phyloP scores from a whole-genome alignment of 805 yeast species.

The Kluyveromyces siamensis region DNA sequence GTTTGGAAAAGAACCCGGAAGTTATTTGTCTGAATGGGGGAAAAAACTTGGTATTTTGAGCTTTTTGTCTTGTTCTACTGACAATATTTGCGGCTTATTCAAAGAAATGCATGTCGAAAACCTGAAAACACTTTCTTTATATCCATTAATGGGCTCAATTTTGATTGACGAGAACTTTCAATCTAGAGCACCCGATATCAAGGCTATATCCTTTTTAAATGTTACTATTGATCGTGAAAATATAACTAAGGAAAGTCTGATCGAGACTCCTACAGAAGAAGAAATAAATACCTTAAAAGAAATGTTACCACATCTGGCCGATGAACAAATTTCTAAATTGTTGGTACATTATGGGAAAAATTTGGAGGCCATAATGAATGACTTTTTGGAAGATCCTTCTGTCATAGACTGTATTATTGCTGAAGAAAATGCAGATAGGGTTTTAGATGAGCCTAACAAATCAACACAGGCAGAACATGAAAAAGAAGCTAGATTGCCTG shows the following conservation, averaged over 20 bases:
- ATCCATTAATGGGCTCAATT: conserved; percentile 50
- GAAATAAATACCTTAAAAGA: conserved; percentile 39
- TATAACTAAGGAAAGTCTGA: no score
- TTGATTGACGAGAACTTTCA: conserved; percentile 40
- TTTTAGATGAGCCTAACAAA: background rate
- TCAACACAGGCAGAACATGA: background rate
- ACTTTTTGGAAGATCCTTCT: conserved; percentile 55
- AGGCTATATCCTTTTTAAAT: conserved; percentile 41
- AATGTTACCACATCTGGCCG: conserved; percentile 57
- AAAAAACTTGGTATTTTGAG: conserved; percentile 46
- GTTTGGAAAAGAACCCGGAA: conserved; percentile 48
- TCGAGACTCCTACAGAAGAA: conserved; percentile 15
- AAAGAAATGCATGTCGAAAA: conserved; percentile 38
- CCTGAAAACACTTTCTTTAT: conserved; percentile 33
- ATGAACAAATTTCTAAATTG: conserved; percentile 39
- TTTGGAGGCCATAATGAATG: conserved; percentile 49
- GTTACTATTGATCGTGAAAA: background rate
- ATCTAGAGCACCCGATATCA: conserved; percentile 42
- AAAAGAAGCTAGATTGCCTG: background rate
- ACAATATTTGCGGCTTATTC: conserved; percentile 34
- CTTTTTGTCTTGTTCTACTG: conserved; percentile 38
- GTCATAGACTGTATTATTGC: conserved; percentile 26
- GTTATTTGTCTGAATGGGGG: conserved; percentile 34
- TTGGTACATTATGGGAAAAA: conserved; percentile 39
- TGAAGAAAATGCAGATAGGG: conserved; percentile 9